Evolutionary conservation across 139 green algal species (phyloP), one percentile per base, ranked within the genome.

Genomic region (Raphidocelis subcapitata): DNA sequence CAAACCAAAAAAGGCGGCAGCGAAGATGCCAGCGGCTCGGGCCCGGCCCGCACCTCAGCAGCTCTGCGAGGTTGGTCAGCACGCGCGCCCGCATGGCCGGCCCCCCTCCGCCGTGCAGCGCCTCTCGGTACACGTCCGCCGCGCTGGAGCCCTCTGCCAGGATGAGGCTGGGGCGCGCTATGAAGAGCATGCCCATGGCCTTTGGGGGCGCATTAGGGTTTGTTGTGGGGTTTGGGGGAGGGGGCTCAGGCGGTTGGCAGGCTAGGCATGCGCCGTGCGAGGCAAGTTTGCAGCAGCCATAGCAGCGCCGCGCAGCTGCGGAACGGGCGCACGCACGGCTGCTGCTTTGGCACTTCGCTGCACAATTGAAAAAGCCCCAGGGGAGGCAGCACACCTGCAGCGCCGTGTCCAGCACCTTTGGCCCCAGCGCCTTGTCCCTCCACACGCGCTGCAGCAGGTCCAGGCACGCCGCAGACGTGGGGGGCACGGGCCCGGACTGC

Each of bases 11-110:
- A 24, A 33, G 21, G 54, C 23, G 8, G 69, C 65, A 35, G 10
- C 26, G 35, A 29, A 8, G 14, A 47, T n/a, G 5, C 62, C 62
- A n/a, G n/a, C 51, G 2, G 67, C 52, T 29, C 3, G 15, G 21
- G 35, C 26, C 56, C 33, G 31, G 3, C 12, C 16, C 62, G 3
- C 63, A 86, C 74, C 81, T 80, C 23, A 95, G 81, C 71, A 95
- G 77, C 55, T 95, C 88, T 3, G 82, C 79, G 5, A 95, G 78
- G 74, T 89, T 89, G 56, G 28, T 35, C 24, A 95, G 84, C 26
- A 86, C 85, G 16, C 84, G 80, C 12, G 72, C 61, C 80, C 93
- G 92, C 26, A 92, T 54, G 4, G 41, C 3, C 21, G 75, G 33
- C 0, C 81, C 24, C 3, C n/a, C 14, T 5, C 23, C 29, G 23